A percentile compares a stretch with the other conserved stretches of the same genome.
Evolutionary conservation across 768 basidiomycete species (phyloP).

Genomic region (Mycena floridula): DNA sequence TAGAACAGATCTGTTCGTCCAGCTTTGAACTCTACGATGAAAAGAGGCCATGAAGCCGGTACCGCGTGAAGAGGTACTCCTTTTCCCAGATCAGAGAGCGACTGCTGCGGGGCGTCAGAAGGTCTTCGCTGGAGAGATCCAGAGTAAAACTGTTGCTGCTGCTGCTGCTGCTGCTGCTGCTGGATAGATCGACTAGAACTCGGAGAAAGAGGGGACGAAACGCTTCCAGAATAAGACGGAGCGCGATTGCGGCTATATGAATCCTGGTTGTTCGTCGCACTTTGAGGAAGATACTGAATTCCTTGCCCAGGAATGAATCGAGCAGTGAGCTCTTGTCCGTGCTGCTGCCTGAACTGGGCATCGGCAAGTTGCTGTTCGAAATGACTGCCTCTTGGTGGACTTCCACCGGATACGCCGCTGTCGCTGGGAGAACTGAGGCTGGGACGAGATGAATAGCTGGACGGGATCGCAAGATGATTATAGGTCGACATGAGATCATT

Average conservation of each 20-base stretch:
- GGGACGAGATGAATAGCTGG: constrained; percentile 40
- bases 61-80: constrained; percentile 85
- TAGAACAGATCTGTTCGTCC: constrained; percentile 95
- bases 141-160: constrained; percentile 1
- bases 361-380: constrained; percentile 43
- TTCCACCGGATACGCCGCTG: constrained; percentile 47
- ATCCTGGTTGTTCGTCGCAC: constrained; percentile 18
- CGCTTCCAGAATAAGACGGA: constrained; percentile 32
- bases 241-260: constrained; percentile 36
- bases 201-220: constrained; percentile 58
- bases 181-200: constrained; percentile 2
- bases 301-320: constrained; percentile 63
- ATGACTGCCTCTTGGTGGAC: constrained; percentile 37
- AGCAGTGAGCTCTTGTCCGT: constrained; percentile 36
- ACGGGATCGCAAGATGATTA: constrained; percentile 57
- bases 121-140: too few relatives aligned
- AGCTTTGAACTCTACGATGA: constrained; percentile 97
- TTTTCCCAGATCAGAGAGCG: constrained; percentile 52
- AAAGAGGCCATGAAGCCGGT: constrained; percentile 82
- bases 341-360: constrained; percentile 27
- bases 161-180: constrained; percentile 6
- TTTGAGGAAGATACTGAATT: constrained; percentile 48
- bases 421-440: constrained; percentile 59
- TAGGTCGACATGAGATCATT: constrained; percentile 56
- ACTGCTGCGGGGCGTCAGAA: background rate